A percentile compares a stretch with the other conserved stretches of the same genome.
Conservation (phyloP, 768 basidiomycete species). For the Pleurotus tuoliensis region DNA sequence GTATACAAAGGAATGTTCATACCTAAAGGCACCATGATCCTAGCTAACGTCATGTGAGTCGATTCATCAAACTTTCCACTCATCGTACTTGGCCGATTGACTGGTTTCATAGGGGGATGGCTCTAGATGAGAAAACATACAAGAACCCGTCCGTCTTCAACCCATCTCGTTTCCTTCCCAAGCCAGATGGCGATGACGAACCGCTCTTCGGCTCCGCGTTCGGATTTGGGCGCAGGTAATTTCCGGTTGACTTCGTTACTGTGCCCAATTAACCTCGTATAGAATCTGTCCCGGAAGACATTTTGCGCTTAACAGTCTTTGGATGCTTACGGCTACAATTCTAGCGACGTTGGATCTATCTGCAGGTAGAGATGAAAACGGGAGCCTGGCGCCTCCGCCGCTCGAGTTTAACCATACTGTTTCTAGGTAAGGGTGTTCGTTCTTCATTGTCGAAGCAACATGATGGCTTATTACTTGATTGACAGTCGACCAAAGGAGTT, state of each 20-base stretch:
- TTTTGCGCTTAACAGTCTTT: not conserved
- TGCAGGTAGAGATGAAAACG: constrained; percentile 1
- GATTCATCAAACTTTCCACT: not conserved
- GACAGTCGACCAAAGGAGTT: not conserved
- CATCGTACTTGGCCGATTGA: not conserved
- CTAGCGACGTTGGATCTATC: constrained; percentile 3
- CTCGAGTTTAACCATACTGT: not conserved
- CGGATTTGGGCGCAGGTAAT: constrained; percentile 9
- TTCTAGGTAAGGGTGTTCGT: not conserved
- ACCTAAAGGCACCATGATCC: constrained; percentile 27
- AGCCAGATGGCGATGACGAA: constrained; percentile 13
- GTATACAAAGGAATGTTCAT: constrained; percentile 34
- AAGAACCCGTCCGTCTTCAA: constrained; percentile 18
- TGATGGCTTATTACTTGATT: not conserved
- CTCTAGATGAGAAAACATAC: constrained; percentile 17
- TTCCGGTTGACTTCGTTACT: too few species aligned
- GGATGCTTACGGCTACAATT: not conserved
- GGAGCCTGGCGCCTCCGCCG: not conserved
- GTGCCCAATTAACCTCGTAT: too few species aligned
- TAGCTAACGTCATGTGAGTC: constrained; percentile 17
- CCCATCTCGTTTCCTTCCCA: constrained; percentile 22
- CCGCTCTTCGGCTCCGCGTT: constrained; percentile 8
- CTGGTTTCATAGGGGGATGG: constrained; percentile 18
- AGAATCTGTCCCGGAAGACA: constrained; percentile 8
- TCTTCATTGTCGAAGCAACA: not conserved